Evolutionary conservation across 2,329 filamentous ascomycete genomes (phyloP).

Genomic region (Diaporthe helianthi): DNA sequence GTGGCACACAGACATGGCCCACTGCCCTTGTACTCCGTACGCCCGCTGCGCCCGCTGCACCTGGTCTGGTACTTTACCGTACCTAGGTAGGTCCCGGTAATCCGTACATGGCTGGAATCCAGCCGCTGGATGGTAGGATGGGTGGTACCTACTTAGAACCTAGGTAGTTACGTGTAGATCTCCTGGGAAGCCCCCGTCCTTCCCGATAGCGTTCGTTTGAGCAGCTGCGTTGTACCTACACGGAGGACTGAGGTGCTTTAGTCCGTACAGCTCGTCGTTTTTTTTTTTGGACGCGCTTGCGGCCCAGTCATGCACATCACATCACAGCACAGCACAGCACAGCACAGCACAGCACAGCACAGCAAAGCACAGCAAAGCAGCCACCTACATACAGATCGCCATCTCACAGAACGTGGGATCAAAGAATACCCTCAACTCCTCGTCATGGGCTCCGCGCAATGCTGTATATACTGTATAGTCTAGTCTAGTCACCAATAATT

Average conservation of each 20-base stretch:
- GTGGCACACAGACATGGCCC: constrained; percentile 14
- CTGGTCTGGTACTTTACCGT: background rate
- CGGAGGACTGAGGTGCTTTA: too few relatives aligned
- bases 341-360: background rate
- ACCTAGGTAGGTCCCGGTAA: too few relatives aligned
- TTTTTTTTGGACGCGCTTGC: too few relatives aligned
- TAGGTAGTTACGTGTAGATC: too few relatives aligned
- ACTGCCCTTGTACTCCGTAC: background rate
- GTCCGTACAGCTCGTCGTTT: too few relatives aligned
- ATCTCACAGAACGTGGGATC: constrained; percentile 13
- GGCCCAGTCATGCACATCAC: constrained; percentile 9
- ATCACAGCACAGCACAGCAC: background rate
- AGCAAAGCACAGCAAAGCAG: constrained; percentile 1
- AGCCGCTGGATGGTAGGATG: too few relatives aligned
- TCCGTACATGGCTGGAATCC: too few relatives aligned
- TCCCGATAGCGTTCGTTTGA: constrained; percentile 5
- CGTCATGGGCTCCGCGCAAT: background rate
- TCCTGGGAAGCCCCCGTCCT: constrained; percentile 15
- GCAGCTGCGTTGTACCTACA: constrained; percentile 1
- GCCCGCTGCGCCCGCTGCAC: too few relatives aligned
- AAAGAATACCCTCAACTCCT: background rate
- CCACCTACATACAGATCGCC: background rate
- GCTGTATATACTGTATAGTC: too few relatives aligned
- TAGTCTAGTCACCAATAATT: constrained; percentile 5
- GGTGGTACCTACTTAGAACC: too few relatives aligned